Conservation (phyloP, 2,329 filamentous ascomycete species). For the Clonostachys sp. region DNA sequence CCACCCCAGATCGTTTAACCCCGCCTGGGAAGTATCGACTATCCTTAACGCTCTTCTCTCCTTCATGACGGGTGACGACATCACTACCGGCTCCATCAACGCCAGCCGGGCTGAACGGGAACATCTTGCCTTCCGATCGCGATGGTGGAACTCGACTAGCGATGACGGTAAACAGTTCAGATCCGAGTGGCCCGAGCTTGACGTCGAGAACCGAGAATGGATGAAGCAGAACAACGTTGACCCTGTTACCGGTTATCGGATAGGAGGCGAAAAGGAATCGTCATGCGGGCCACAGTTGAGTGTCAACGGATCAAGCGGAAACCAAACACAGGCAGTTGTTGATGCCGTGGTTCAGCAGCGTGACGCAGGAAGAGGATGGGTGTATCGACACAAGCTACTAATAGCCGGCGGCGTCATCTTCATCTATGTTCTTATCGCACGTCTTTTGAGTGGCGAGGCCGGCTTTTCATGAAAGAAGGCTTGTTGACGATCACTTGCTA, state of each 20-base stretch:
- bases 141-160: conserved; percentile 97
- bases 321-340: conserved; percentile 67
- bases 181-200: conserved; percentile 83
- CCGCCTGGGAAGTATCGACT: conserved; percentile 95
- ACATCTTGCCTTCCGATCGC: conserved; percentile 69
- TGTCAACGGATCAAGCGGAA: conserved; percentile 53
- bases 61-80: conserved; percentile 98
- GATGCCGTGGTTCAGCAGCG: conserved; percentile 72
- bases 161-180: conserved; percentile 91
- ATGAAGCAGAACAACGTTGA: conserved; percentile 83
- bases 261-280: conserved; percentile 40
- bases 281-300: conserved; percentile 51
- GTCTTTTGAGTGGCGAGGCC: conserved; percentile 56
- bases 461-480: not conserved
- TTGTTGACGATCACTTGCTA: not conserved
- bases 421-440: conserved; percentile 76
- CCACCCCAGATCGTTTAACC: conserved; percentile 96
- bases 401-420: conserved; percentile 69
- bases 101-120: conserved; percentile 73
- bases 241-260: conserved; percentile 62
- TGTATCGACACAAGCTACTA: conserved; percentile 73
- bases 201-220: conserved; percentile 88
- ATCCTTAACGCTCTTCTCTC: conserved; percentile 91
- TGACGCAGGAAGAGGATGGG: conserved; percentile 78
- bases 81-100: conserved; percentile 89